phyloP scores from a whole-genome alignment of 2,329 filamentous ascomycete genomes.

The Microcyclospora tardicrescens region DNA sequence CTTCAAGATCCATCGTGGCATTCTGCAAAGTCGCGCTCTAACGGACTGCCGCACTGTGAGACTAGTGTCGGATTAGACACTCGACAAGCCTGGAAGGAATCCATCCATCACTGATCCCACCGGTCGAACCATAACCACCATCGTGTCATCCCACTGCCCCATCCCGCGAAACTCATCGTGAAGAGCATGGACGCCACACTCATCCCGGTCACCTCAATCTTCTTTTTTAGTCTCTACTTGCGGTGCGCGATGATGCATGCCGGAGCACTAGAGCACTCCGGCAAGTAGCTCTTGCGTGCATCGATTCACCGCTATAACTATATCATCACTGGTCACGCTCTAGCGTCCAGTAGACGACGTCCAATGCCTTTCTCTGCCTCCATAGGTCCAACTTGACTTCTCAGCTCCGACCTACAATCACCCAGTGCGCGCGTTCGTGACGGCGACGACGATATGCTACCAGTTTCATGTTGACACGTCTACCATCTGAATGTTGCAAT shows the following conservation, averaged over 20 bases:
- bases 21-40: no score
- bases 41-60: no score
- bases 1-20: no score
- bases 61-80: no score
- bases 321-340: slow-evolving; percentile 6
- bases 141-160: no score
- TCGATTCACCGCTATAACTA: slow-evolving; percentile 13
- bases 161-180: no score
- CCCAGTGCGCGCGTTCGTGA: background rate
- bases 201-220: background rate
- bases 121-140: no score
- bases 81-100: no score
- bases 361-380: slow-evolving; percentile 5
- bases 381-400: slow-evolving; percentile 8
- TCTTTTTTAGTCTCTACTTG: background rate
- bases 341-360: slow-evolving; percentile 9
- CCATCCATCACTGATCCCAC: no score
- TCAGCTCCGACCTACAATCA: background rate
- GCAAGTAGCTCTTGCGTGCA: slow-evolving; percentile 6
- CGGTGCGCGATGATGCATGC: slow-evolving; percentile 11
- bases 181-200: background rate
- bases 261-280: slow-evolving; percentile 5
- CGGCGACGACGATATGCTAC: no score
- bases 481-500: background rate
- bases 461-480: no score